Evolutionary conservation across 2,329 filamentous ascomycete genomes (phyloP).

Genomic region (Daldinia sp.): DNA sequence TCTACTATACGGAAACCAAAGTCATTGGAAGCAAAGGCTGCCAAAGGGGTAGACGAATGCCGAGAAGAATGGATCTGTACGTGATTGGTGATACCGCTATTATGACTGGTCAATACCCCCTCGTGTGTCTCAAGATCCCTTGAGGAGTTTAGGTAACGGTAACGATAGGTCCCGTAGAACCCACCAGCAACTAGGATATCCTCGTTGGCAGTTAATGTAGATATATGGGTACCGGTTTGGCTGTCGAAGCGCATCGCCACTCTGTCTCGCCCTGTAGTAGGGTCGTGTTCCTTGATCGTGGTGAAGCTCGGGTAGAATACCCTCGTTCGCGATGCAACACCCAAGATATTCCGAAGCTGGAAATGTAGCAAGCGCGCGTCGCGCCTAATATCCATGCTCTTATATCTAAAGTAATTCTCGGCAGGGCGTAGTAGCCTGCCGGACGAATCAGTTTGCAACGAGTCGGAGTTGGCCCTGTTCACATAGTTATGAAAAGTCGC

Average conservation of each 20-base stretch:
- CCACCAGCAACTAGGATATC: slow-evolving; percentile 67
- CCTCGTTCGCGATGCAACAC: slow-evolving; percentile 62
- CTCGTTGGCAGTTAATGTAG: slow-evolving; percentile 60
- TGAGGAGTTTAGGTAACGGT: slow-evolving; percentile 55
- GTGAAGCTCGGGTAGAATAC: slow-evolving; percentile 64
- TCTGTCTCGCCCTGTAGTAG: slow-evolving; percentile 56
- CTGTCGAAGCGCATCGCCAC: slow-evolving; percentile 55
- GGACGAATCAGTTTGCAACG: slow-evolving; percentile 46
- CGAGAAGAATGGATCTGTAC: slow-evolving; percentile 65
- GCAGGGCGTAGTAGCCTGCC: slow-evolving; percentile 49
- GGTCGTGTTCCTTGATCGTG: slow-evolving; percentile 62
- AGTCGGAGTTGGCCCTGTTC: slow-evolving; percentile 59
- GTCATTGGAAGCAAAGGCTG: slow-evolving; percentile 71
- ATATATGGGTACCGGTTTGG: slow-evolving; percentile 53
- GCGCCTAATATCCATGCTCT: slow-evolving; percentile 62
- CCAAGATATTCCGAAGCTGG: slow-evolving; percentile 70
- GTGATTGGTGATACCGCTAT: slow-evolving; percentile 71
- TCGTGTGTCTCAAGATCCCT: slow-evolving; percentile 50
- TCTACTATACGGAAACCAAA: slow-evolving; percentile 66
- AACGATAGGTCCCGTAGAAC: slow-evolving; percentile 64
- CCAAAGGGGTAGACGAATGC: slow-evolving; percentile 60
- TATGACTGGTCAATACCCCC: slow-evolving; percentile 57
- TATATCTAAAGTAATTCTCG: slow-evolving; percentile 66
- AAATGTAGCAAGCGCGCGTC: slow-evolving; percentile 69
- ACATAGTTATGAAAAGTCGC: slow-evolving; percentile 66